Percentiles rank a stretch among this genome's conserved stretches.
These are phyloP conservation scores for Tremella mesenterica DNA, from an alignment of 768 basidiomycete genomes.

Conservation along the genomic window DNA sequence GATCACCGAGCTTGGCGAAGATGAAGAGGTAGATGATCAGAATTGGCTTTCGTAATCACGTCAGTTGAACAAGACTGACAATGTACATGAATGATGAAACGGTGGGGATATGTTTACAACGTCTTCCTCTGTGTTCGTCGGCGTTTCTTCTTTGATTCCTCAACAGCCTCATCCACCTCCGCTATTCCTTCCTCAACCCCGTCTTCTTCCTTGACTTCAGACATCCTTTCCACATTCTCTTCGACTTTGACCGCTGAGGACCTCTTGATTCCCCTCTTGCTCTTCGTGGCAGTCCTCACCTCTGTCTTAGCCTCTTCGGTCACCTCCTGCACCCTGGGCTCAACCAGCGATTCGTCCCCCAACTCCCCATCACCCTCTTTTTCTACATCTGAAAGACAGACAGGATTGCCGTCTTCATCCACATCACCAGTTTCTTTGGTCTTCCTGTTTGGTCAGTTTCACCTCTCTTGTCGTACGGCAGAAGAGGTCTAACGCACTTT, in stretches of 20 bases:
- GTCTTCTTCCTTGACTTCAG: neutral
- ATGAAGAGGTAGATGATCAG: too few species aligned
- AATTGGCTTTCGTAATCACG: too few species aligned
- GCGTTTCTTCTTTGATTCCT: neutral
- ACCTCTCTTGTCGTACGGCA: too few species aligned
- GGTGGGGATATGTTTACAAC: too few species aligned
- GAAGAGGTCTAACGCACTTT: too few species aligned
- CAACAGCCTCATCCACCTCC: neutral
- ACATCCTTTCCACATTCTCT: neutral
- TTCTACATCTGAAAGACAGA: slow-evolving; percentile 30
- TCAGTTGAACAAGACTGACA: too few species aligned
- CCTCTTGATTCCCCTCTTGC: neutral
- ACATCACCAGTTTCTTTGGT: slow-evolving; percentile 32
- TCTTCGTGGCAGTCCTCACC: slow-evolving; percentile 3
- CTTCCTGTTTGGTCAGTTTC: too few species aligned
- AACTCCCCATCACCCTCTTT: slow-evolving; percentile 38
- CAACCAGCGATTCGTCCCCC: slow-evolving; percentile 25
- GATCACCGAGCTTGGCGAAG: too few species aligned
- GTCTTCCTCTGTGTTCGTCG: neutral
- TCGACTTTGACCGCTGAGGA: neutral
- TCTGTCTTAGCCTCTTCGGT: slow-evolving; percentile 6
- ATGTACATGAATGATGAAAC: too few species aligned
- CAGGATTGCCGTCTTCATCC: slow-evolving; percentile 33
- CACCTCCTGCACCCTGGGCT: slow-evolving; percentile 3
- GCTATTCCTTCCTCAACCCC: neutral